Conservation (phyloP, 805 yeast species). For the Saccharomycopsis fermentans region DNA sequence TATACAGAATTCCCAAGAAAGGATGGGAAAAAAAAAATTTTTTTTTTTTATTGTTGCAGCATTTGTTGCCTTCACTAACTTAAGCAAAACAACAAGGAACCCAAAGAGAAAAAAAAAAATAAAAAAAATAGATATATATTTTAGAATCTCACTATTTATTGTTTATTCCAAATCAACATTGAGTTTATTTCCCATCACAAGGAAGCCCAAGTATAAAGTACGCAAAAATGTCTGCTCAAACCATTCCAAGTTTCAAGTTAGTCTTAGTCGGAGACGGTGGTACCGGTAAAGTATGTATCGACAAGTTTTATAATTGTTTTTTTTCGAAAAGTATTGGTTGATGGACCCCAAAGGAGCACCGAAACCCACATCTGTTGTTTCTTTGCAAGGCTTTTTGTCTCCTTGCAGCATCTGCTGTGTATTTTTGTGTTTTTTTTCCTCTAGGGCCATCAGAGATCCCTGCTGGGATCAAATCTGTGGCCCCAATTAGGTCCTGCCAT, state of each 20-base stretch:
- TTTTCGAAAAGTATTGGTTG: background rate
- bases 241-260: conserved; percentile 91
- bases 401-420: too few relatives aligned
- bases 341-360: too few relatives aligned
- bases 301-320: background rate
- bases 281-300: conserved; percentile 78
- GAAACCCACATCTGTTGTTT: too few relatives aligned
- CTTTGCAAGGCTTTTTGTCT: background rate
- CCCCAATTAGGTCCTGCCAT: too few relatives aligned
- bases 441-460: too few relatives aligned
- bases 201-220: background rate
- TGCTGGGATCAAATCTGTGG: too few relatives aligned
- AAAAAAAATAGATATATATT: too few relatives aligned
- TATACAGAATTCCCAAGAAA: background rate
- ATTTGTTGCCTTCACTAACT: background rate
- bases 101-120: background rate
- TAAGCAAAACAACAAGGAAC: background rate
- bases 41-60: background rate
- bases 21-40: background rate
- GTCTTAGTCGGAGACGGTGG: conserved; percentile 99
- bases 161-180: too few relatives aligned
- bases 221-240: conserved; percentile 14
- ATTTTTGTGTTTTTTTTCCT: too few relatives aligned
- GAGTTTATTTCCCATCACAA: background rate
- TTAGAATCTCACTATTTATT: too few relatives aligned